Base-by-base conservation (phyloP, 1,284 basidiomycete genomes). In the Ceratobasidium sp. region DNA sequence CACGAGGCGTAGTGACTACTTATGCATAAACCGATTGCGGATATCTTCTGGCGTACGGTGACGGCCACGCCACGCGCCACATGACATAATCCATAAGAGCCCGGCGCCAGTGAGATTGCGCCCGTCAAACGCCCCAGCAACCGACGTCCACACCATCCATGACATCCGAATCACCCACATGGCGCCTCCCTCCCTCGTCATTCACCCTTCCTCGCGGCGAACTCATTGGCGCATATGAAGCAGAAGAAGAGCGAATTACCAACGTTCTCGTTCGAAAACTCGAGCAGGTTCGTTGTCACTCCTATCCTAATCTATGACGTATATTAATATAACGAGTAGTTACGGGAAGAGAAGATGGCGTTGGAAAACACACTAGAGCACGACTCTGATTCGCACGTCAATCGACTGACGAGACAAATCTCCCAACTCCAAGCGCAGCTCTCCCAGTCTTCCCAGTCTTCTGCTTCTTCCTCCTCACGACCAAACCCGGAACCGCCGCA, bases 171-270 rank as follows among this genome's bases (percentile, higher is more conserved):
- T 67, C 62, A 9, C 50, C 62, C 14, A 64, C 60, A 30, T 64
- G 45, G 45, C 60, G 60, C 10, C 26, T 50, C 10, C 45, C 60
- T 12, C 14, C 62, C 12, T 28, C n/a, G 9, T 53, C 50, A 10
- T n/a, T 50, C 2, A 30, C 52, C 21, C 48, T 52, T 12, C 39
- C 50, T 30, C 86, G 89, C 76, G 91, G 93, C 78, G 88, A 87
- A 69, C 84, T 93, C 77, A 92, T 93, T 77, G 92, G 93, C 80
- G 89, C 89, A 16, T 93, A 92, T 78, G 92, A 94, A 77, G 92
- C 92, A 4, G 92, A 94, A 80, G 92, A 94, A 79, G 92, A 94
- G 78, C 86, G 92, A 50, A 92, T 94, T 72, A 91, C 92, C 74
- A 93, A 93, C 76, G 84, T 90, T 10, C 82, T 92, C 73, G 92